Conservation (phyloP, 2,329 filamentous ascomycete species). For the Reticulascus tulasneorum region DNA sequence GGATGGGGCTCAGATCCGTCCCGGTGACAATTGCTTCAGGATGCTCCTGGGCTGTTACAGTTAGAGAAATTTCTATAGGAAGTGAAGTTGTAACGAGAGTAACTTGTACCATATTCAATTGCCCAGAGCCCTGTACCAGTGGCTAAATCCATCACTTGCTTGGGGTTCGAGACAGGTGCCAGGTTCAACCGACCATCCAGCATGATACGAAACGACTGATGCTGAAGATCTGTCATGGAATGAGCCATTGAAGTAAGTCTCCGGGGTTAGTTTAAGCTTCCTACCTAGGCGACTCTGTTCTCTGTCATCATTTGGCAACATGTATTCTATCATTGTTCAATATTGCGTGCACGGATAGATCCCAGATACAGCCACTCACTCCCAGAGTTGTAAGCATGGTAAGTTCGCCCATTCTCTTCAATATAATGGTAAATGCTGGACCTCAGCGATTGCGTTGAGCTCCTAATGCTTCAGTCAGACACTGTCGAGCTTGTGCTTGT, state of each 20-base stretch:
- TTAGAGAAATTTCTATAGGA: too few species aligned
- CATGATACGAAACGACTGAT: constrained; percentile 27
- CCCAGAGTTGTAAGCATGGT: constrained; percentile 30
- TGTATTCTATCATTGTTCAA: constrained; percentile 1
- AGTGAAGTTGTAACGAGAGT: too few species aligned
- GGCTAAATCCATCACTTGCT: constrained; percentile 19
- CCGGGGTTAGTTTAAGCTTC: too few species aligned
- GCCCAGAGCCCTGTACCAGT: constrained; percentile 25
- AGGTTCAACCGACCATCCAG: constrained; percentile 23
- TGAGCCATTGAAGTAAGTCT: too few species aligned
- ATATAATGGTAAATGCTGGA: constrained; percentile 32
- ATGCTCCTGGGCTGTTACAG: too few species aligned
- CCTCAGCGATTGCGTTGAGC: constrained; percentile 26
- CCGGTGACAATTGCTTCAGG: too few species aligned
- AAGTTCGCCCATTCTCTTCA: constrained; percentile 33
- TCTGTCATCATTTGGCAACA: constrained; percentile 11
- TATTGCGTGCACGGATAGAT: too few species aligned
- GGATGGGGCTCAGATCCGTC: constrained; percentile 36
- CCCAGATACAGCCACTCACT: too few species aligned
- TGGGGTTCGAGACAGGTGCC: constrained; percentile 11
- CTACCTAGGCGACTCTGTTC: constrained; percentile 5
- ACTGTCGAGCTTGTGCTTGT: too few species aligned
- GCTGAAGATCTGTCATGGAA: constrained; percentile 32
- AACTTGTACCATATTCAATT: constrained; percentile 35
- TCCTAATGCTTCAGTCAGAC: too few species aligned